Conservation (phyloP, 257 asterid species). For the Paraleonurus japonicus region DNA sequence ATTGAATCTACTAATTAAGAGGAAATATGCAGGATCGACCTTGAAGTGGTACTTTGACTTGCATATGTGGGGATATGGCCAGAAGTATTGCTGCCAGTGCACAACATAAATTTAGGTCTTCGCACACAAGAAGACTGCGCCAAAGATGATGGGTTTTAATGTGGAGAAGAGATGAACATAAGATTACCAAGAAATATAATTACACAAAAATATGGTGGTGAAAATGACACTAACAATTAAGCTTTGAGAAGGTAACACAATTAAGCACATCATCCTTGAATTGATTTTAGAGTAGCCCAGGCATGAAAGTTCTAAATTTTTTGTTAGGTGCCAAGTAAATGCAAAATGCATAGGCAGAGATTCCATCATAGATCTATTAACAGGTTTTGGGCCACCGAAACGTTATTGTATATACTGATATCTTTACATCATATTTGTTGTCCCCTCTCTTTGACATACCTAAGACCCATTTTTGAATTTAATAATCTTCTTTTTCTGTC, state of each 20-base stretch:
- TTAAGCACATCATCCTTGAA: slow-evolving; percentile 14
- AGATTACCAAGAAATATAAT: slow-evolving; percentile 14
- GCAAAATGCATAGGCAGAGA: neutral
- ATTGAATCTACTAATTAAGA: slow-evolving; percentile 9
- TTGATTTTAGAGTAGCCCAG: neutral
- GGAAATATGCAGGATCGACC: slow-evolving; percentile 36
- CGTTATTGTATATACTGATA: neutral
- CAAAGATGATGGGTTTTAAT: slow-evolving; percentile 7
- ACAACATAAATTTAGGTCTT: slow-evolving; percentile 59
- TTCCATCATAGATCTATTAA: too few species aligned
- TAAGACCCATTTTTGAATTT: neutral
- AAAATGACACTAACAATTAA: slow-evolving; percentile 4
- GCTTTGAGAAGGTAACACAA: neutral
- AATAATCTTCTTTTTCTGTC: neutral
- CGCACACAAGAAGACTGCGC: slow-evolving; percentile 56
- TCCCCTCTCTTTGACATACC: neutral
- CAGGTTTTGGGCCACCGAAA: neutral
- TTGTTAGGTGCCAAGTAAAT: neutral
- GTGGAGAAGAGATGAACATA: neutral
- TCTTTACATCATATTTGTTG: neutral
- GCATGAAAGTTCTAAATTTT: neutral
- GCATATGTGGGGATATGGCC: slow-evolving; percentile 70
- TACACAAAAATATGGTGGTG: slow-evolving; percentile 4
- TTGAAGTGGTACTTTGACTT: slow-evolving; percentile 56
- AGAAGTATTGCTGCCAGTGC: slow-evolving; percentile 48